phyloP scores from a whole-genome alignment of 2,329 filamentous ascomycete genomes.

The Paraphoma sp. region DNA sequence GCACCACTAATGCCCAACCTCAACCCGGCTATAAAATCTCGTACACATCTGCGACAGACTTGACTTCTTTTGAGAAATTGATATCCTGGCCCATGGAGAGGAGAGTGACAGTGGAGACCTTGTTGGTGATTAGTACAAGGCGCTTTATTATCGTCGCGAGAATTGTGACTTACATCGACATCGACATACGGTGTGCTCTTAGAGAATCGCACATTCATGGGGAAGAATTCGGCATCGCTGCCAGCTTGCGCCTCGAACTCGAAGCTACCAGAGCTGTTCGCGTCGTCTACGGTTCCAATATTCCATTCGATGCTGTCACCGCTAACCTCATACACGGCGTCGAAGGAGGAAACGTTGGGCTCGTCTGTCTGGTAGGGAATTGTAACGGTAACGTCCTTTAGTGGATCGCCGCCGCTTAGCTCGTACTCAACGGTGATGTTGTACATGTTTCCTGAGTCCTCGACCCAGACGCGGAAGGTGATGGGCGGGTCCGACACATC shows the following conservation, averaged over 20 bases:
- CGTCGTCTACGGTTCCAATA: constrained; percentile 83
- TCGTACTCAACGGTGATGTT: constrained; percentile 97
- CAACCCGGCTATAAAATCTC: constrained; percentile 68
- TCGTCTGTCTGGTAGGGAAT: constrained; percentile 89
- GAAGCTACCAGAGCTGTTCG: constrained; percentile 84
- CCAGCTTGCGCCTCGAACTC: constrained; percentile 92
- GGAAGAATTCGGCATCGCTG: constrained; percentile 96
- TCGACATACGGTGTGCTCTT: constrained; percentile 88
- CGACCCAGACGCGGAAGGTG: constrained; percentile 97
- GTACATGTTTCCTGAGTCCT: constrained; percentile 81
- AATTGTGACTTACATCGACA: constrained; percentile 77
- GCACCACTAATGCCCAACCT: background rate
- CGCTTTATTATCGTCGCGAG: background rate
- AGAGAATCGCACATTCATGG: constrained; percentile 89
- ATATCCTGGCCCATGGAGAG: constrained; percentile 80
- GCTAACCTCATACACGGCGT: constrained; percentile 91
- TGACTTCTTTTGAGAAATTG: constrained; percentile 82
- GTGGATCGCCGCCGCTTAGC: constrained; percentile 76
- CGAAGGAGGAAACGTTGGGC: constrained; percentile 88
- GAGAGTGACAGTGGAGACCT: constrained; percentile 74
- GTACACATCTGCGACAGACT: constrained; percentile 77
- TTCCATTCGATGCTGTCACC: constrained; percentile 95
- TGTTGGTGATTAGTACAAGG: constrained; percentile 32
- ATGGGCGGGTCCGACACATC: constrained; percentile 85
- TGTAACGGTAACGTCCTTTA: constrained; percentile 84